phyloP scores from a whole-genome alignment of 106 monocot species.

The Dendrobium nobile region DNA sequence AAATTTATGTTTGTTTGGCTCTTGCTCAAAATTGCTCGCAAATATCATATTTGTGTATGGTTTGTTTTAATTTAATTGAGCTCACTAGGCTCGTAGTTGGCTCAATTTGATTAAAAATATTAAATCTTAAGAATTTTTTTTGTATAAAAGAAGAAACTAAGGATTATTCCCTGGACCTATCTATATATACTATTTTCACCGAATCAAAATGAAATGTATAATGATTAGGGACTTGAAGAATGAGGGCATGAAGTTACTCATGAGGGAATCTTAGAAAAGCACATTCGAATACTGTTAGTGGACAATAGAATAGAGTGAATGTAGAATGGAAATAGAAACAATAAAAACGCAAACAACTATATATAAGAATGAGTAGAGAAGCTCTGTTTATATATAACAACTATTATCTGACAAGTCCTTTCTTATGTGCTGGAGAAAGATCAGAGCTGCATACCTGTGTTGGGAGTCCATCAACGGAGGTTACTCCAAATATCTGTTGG shows the following conservation, averaged over 20 bases:
- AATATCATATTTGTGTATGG: too few species aligned
- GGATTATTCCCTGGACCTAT: too few species aligned
- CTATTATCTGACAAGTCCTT: background rate
- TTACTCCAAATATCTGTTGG: conserved; percentile 72
- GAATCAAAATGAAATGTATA: too few species aligned
- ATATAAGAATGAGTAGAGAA: background rate
- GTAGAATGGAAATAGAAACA: background rate
- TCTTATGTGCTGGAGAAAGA: conserved; percentile 2
- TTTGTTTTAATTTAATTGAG: too few species aligned
- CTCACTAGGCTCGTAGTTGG: too few species aligned
- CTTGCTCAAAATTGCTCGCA: too few species aligned
- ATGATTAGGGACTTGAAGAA: background rate
- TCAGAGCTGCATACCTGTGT: conserved; percentile 41
- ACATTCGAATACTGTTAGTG: background rate
- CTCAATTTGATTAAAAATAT: too few species aligned
- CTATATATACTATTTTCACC: too few species aligned
- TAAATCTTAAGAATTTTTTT: too few species aligned
- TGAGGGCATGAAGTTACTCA: background rate
- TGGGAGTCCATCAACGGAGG: conserved; percentile 63
- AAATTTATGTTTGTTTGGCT: too few species aligned
- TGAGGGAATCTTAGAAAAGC: background rate
- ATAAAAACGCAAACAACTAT: background rate
- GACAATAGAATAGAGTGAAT: background rate
- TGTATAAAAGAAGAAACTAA: too few species aligned
- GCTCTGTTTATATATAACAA: background rate